phyloP scores from a whole-genome alignment of 345 rosid genomes.

The Punica granatum region DNA sequence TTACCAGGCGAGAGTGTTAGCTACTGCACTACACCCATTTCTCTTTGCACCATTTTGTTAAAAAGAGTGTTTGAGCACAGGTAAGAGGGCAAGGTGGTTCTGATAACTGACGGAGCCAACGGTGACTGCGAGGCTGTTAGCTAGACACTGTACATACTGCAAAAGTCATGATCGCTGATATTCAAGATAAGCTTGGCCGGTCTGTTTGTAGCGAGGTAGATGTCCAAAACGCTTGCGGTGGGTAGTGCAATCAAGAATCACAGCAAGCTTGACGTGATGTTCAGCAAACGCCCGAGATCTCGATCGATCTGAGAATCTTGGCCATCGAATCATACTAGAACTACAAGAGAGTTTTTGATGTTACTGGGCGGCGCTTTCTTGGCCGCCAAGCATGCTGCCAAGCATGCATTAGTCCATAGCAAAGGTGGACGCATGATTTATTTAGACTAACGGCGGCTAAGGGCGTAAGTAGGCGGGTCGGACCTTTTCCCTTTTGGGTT shows the following conservation, averaged over 20 bases:
- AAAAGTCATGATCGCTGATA: conserved; percentile 13
- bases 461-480: too few relatives aligned
- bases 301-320: neutral
- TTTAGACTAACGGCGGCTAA: too few relatives aligned
- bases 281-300: neutral
- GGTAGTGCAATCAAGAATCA: neutral
- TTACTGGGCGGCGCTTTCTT: neutral
- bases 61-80: too few relatives aligned
- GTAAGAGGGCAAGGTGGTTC: too few relatives aligned
- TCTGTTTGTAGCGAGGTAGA: neutral
- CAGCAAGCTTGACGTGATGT: conserved; percentile 3
- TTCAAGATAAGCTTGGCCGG: conserved; percentile 14
- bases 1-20: too few relatives aligned
- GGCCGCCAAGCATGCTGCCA: neutral
- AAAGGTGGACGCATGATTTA: too few relatives aligned
- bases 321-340: neutral
- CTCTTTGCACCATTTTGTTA: too few relatives aligned
- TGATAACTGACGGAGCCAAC: conserved; percentile 19
- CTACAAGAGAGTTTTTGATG: neutral
- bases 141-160: conserved; percentile 14
- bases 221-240: neutral
- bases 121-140: conserved; percentile 18
- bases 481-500: too few relatives aligned
- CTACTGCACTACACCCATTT: too few relatives aligned
- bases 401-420: too few relatives aligned